Evolutionary conservation across 1,139 yeast genomes (phyloP).

Genomic region (Candida buenavistaensis): DNA sequence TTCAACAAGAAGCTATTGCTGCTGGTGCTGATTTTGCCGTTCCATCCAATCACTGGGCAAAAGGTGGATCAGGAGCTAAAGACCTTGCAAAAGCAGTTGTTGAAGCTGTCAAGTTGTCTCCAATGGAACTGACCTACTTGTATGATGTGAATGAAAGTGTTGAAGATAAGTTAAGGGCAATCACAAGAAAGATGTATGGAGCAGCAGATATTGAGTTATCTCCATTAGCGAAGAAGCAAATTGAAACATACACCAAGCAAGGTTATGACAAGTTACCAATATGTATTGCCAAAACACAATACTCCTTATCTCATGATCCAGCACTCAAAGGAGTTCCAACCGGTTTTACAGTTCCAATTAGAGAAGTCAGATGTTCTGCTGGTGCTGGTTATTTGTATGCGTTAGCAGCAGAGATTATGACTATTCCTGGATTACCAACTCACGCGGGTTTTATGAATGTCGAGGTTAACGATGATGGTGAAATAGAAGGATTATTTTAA

Average conservation of each 20-base stretch:
- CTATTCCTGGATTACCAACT: slow-evolving; percentile 82
- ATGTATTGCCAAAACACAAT: slow-evolving; percentile 83
- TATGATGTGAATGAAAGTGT: slow-evolving; percentile 62
- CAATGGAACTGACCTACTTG: slow-evolving; percentile 45
- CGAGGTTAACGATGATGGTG: slow-evolving; percentile 75
- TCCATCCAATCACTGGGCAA: slow-evolving; percentile 76
- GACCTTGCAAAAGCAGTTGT: slow-evolving; percentile 70
- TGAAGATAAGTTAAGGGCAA: slow-evolving; percentile 61
- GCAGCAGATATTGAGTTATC: slow-evolving; percentile 68
- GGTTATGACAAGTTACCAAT: slow-evolving; percentile 76
- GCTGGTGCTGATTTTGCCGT: slow-evolving; percentile 81
- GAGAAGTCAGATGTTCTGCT: slow-evolving; percentile 77
- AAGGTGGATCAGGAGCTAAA: slow-evolving; percentile 77
- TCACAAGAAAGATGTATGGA: slow-evolving; percentile 76
- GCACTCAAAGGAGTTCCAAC: slow-evolving; percentile 80
- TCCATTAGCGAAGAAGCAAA: slow-evolving; percentile 65
- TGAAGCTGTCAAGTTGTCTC: slow-evolving; percentile 48
- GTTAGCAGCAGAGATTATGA: slow-evolving; percentile 79
- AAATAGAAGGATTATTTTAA: slow-evolving; percentile 74
- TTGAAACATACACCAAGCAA: slow-evolving; percentile 64
- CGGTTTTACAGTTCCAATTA: slow-evolving; percentile 74
- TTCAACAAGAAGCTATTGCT: slow-evolving; percentile 59
- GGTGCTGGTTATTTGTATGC: slow-evolving; percentile 87
- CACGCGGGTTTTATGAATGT: slow-evolving; percentile 85
- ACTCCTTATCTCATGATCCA: slow-evolving; percentile 79